Conservation (phyloP, 192 early-diverging fungal genomes). For the Podila minutissima region DNA sequence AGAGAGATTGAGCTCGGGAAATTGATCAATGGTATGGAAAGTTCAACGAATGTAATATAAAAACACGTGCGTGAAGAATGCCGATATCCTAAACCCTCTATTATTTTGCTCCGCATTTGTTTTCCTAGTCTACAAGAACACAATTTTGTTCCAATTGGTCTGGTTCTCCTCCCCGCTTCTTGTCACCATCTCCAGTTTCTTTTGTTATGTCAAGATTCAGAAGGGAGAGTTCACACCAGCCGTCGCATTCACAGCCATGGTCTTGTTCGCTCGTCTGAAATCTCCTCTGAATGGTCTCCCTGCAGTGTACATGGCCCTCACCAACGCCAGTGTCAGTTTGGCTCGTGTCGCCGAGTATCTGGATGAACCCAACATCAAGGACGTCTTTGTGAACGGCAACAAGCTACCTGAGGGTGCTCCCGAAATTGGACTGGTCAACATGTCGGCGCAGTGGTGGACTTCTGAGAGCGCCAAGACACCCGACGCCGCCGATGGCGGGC, state of each 20-base stretch:
- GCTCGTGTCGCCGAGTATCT: constrained; percentile 56
- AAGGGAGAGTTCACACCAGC: constrained; percentile 69
- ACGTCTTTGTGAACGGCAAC: constrained; percentile 40
- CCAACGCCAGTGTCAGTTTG: constrained; percentile 57
- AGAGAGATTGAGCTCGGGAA: constrained; percentile 58
- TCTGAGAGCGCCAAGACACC: constrained; percentile 49
- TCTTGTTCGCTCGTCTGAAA: constrained; percentile 67
- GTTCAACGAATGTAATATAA: not conserved
- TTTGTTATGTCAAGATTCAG: constrained; percentile 64
- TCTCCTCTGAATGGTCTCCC: constrained; percentile 59
- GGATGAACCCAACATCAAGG: constrained; percentile 63
- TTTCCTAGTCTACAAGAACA: constrained; percentile 44
- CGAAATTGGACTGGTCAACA: constrained; percentile 49
- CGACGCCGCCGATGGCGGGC: not conserved
- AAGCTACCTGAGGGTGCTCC: constrained; percentile 14
- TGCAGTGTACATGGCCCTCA: constrained; percentile 52
- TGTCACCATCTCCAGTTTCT: constrained; percentile 67
- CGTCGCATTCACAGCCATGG: constrained; percentile 77
- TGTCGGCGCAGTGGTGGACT: constrained; percentile 52
- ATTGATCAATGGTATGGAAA: constrained; percentile 53
- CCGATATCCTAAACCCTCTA: not conserved
- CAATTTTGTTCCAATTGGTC: constrained; percentile 39
- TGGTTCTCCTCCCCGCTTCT: constrained; percentile 66
- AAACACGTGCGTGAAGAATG: not conserved
- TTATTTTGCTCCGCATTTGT: not conserved